Evolutionary conservation across 2,329 filamentous ascomycete species (phyloP), one percentile per base, ranked within the genome.

Genomic region (Paraconiothyrium sp.): DNA sequence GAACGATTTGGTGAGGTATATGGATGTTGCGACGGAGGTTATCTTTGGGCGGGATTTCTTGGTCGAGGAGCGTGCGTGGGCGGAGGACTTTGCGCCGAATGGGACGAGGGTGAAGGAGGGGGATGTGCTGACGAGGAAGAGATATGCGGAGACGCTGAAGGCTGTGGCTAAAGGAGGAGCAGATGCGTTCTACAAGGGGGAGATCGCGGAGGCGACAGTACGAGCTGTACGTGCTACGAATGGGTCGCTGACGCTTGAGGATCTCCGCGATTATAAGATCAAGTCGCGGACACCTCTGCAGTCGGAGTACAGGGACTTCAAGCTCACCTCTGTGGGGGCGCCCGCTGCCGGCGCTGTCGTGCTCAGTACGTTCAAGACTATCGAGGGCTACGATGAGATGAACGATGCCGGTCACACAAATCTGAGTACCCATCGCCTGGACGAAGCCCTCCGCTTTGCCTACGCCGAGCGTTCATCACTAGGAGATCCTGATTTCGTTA

Each of bases 401-500:
- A 89, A 87, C 24, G 79, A 87, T 1, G 78, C 81, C 1, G 80
- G 86, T 48, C 80, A 78, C n/a, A 65, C 85, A 20, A 89, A 92
- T 67, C 80, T 96, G 0, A 92, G 89, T 46, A 90, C 90, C 0
- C 94, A 98, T 78, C 88, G 92, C 13, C 85, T 97, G 67, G 88
- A 92, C 72, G 94, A 98, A 82, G 91, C 93, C 13, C 92, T 97
- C 81, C 87, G 92, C 22, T 97, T 97, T 76, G 93, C 88, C 2
- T 98, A 97, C 74, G 93, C 90, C 35, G 76, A 83, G 69, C 89
- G 93, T 59, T 85, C 88, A 14, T 84, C 89, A 32, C 85, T 97
- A 0, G 94, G 93, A 4, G 94, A 98, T 75, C 94, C 94, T 0
- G 83, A 81, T 1, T 97, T 90, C 74, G 86, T 95, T 4, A 68